These are phyloP conservation scores for Apophysomyces elegans DNA, from an alignment of 371 early-diverging fungal genomes.

Conservation along the genomic window DNA sequence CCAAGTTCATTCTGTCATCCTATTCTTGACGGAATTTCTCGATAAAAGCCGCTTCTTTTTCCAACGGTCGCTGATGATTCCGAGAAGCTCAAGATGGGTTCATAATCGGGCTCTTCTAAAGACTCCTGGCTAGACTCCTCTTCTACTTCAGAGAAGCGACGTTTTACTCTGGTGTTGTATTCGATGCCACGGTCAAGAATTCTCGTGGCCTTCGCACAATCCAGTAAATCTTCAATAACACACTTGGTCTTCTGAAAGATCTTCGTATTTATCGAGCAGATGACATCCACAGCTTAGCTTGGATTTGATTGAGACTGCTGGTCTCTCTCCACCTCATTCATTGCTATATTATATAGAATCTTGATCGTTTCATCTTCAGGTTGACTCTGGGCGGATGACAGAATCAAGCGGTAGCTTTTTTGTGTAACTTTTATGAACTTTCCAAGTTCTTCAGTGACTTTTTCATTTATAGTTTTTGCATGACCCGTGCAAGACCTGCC, in stretches of 20 bases:
- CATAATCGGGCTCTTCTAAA: slow-evolving; percentile 5
- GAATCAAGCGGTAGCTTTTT: too few species aligned
- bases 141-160: slow-evolving; percentile 7
- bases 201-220: background rate
- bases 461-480: too few species aligned
- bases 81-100: background rate
- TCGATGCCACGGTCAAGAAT: slow-evolving; percentile 8
- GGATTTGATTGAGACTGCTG: slow-evolving; percentile 1
- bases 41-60: too few species aligned
- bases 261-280: slow-evolving; percentile 2
- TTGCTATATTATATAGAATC: slow-evolving; percentile 1
- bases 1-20: too few species aligned
- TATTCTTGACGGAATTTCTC: too few species aligned
- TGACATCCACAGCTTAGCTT: background rate
- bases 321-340: background rate
- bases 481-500: too few species aligned
- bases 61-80: too few species aligned
- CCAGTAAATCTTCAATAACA: slow-evolving; percentile 3
- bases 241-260: slow-evolving; percentile 4
- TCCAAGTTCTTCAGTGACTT: too few species aligned
- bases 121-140: slow-evolving; percentile 5
- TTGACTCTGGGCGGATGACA: background rate
- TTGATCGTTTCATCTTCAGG: slow-evolving; percentile 3
- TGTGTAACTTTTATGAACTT: too few species aligned
- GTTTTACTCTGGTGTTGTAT: slow-evolving; percentile 1